Evolutionary conservation across 768 basidiomycete species (phyloP).

Genomic region (Lactarius trivialis): DNA sequence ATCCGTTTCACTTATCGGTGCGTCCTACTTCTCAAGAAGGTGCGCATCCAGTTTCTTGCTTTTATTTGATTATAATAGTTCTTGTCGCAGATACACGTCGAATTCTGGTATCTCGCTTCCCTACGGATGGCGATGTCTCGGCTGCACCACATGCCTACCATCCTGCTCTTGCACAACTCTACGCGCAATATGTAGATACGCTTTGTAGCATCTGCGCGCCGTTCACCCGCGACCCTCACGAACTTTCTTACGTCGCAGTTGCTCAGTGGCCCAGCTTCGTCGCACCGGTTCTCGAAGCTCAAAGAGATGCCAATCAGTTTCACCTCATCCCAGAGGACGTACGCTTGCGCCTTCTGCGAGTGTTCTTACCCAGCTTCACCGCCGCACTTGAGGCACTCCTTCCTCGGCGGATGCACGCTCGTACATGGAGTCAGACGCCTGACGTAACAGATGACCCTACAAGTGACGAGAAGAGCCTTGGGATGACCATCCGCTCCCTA

Average conservation of each 20-base stretch:
- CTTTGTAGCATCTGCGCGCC: constrained; percentile 56
- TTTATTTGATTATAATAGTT: neutral
- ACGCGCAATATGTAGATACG: constrained; percentile 53
- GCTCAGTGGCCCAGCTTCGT: constrained; percentile 80
- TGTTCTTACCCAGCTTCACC: constrained; percentile 58
- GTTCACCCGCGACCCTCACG: constrained; percentile 60
- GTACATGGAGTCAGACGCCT: constrained; percentile 53
- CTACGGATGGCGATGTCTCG: constrained; percentile 9
- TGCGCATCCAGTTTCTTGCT: constrained; percentile 27
- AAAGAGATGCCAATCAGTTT: constrained; percentile 24
- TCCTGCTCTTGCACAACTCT: constrained; percentile 50
- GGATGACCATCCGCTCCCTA: constrained; percentile 33
- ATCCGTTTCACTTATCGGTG: constrained; percentile 63
- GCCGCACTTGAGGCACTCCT: constrained; percentile 60
- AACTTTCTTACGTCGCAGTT: constrained; percentile 68
- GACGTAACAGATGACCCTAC: constrained; percentile 29
- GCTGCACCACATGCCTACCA: constrained; percentile 38
- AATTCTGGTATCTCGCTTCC: constrained; percentile 38
- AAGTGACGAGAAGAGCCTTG: constrained; percentile 9
- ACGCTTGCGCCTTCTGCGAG: constrained; percentile 57
- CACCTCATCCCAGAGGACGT: constrained; percentile 32
- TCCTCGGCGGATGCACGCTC: constrained; percentile 59
- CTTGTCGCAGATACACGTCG: constrained; percentile 30
- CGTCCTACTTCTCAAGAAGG: constrained; percentile 51
- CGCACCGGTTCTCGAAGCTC: constrained; percentile 52